A percentile compares a stretch with the other conserved stretches of the same genome.
phyloP scores from a whole-genome alignment of 371 early-diverging fungal genomes.

The Mucor sp. region DNA sequence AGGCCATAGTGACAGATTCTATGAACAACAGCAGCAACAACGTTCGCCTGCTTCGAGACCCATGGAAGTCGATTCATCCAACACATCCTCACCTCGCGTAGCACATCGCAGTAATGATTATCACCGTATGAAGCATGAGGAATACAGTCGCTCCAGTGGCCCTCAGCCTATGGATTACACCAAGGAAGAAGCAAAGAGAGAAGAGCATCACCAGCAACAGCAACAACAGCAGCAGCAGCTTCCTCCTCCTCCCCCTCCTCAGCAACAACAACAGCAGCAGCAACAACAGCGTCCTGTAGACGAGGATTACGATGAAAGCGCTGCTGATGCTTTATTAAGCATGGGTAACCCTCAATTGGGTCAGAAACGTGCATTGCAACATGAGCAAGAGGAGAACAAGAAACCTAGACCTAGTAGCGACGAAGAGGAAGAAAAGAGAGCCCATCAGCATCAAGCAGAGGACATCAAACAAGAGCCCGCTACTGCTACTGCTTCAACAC shows the following conservation, averaged over 20 bases:
- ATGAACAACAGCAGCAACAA: slow-evolving; percentile 8
- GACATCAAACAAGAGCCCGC: not conserved
- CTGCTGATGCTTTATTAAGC: slow-evolving; percentile 35
- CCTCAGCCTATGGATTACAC: slow-evolving; percentile 1
- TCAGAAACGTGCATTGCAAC: slow-evolving; percentile 23
- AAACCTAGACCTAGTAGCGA: slow-evolving; percentile 11
- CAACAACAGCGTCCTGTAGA: not conserved
- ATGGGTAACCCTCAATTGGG: slow-evolving; percentile 31
- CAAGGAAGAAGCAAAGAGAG: not conserved
- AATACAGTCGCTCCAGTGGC: not conserved
- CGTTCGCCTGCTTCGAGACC: slow-evolving; percentile 26
- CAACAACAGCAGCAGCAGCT: slow-evolving; percentile 4
- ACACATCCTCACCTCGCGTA: slow-evolving; percentile 3
- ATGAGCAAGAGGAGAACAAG: slow-evolving; percentile 16
- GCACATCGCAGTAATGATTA: not conserved
- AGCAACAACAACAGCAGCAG: slow-evolving; percentile 4
- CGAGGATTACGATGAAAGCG: slow-evolving; percentile 34
- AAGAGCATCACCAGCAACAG: not conserved
- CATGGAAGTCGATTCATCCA: slow-evolving; percentile 9
- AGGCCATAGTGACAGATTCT: not conserved
- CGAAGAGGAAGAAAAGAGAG: not conserved
- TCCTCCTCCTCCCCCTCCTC: not conserved
- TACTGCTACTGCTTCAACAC: not conserved
- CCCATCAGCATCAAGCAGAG: not conserved
- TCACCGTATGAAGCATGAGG: slow-evolving; percentile 16